phyloP scores from a whole-genome alignment of 169 alveolate genomes.

The Condylostoma magnum region DNA sequence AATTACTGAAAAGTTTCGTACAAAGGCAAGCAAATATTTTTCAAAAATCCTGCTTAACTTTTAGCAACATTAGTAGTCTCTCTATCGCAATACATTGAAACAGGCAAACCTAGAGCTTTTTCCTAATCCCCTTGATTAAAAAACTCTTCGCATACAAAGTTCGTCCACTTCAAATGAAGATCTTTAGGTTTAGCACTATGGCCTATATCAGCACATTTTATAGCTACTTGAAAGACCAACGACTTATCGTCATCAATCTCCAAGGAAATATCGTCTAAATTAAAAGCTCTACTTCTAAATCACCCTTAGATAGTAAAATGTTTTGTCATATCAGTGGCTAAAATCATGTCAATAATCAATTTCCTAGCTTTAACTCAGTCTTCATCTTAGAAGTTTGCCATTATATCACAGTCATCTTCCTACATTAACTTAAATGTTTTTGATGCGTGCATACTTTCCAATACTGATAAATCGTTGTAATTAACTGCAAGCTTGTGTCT shows the following conservation, averaged over 20 bases:
- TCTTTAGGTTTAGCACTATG: constrained; percentile 89
- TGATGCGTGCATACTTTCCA: constrained; percentile 93
- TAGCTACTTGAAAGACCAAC: not conserved
- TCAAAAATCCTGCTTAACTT: constrained; percentile 92
- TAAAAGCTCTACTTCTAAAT: constrained; percentile 71
- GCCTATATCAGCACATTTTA: constrained; percentile 82
- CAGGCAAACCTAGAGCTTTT: constrained; percentile 85
- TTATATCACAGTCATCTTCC: constrained; percentile 45
- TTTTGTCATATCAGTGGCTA: constrained; percentile 91
- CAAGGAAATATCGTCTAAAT: not conserved
- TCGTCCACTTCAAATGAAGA: constrained; percentile 88
- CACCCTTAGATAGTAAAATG: constrained; percentile 85
- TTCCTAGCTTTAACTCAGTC: constrained; percentile 62
- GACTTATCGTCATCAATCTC: constrained; percentile 6
- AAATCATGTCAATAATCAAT: constrained; percentile 87
- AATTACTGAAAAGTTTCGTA: constrained; percentile 43
- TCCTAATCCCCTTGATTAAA: constrained; percentile 88
- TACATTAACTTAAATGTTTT: constrained; percentile 72
- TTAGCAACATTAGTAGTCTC: constrained; percentile 87
- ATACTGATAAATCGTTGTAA: constrained; percentile 90
- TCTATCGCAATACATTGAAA: constrained; percentile 94
- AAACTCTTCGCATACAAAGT: constrained; percentile 89
- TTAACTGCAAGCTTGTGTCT: constrained; percentile 44
- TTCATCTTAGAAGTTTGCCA: constrained; percentile 44
- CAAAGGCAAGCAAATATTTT: constrained; percentile 89